Conservation (phyloP, 2,329 filamentous ascomycete species). For the Claviceps sp. region DNA sequence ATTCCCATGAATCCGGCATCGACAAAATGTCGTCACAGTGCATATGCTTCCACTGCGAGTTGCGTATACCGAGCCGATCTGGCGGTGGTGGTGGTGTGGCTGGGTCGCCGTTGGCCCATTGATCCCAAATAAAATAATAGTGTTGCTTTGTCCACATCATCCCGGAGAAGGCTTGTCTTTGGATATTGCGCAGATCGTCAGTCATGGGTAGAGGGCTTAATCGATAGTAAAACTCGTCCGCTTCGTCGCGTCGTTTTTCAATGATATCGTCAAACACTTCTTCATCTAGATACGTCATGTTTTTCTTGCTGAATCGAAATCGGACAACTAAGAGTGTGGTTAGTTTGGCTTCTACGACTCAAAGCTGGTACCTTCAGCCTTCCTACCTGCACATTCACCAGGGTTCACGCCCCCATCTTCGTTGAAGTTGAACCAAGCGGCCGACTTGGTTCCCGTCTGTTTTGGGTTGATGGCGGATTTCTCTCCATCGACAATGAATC, state of each 20-base stretch:
- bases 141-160: constrained; percentile 99
- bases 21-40: constrained; percentile 89
- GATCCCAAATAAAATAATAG: constrained; percentile 94
- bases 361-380: neutral
- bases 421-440: constrained; percentile 85
- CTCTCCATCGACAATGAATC: constrained; percentile 70
- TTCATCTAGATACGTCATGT: constrained; percentile 73
- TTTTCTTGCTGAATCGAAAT: constrained; percentile 69
- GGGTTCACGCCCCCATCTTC: constrained; percentile 77
- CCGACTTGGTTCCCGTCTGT: constrained; percentile 71
- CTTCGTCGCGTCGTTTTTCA: constrained; percentile 73
- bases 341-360: neutral
- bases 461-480: constrained; percentile 71
- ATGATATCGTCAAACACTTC: constrained; percentile 85
- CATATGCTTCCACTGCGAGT: constrained; percentile 87
- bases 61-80: constrained; percentile 66
- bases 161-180: constrained; percentile 83
- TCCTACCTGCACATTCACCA: constrained; percentile 78
- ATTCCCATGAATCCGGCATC: constrained; percentile 98
- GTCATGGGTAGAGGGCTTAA: constrained; percentile 89
- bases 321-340: constrained; percentile 52
- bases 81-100: constrained; percentile 75
- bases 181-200: constrained; percentile 87
- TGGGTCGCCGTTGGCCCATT: constrained; percentile 93
- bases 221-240: constrained; percentile 90